phyloP scores from a whole-genome alignment of 495 filamentous ascomycete genomes.

The Aspergillus bertholletiae region DNA sequence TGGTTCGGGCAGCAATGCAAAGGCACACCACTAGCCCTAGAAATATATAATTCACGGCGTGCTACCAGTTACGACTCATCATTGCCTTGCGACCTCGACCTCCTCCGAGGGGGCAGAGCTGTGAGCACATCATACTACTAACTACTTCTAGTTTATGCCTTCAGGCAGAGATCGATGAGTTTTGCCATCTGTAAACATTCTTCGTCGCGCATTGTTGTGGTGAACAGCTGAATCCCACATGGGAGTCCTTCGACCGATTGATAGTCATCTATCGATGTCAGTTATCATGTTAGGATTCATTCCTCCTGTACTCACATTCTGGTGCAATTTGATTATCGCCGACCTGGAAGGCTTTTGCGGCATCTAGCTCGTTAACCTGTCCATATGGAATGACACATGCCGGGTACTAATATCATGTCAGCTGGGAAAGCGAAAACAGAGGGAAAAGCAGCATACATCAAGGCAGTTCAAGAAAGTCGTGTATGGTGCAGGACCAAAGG shows the following conservation, averaged over 20 bases:
- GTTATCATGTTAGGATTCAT: neutral
- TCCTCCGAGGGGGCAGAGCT: no score
- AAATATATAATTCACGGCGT: no score
- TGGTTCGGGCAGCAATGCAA: no score
- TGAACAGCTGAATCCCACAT: constrained; percentile 20
- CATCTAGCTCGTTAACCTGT: constrained; percentile 12
- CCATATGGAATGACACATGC: constrained; percentile 29
- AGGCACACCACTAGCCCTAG: no score
- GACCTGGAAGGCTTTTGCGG: constrained; percentile 9
- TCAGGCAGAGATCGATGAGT: constrained; percentile 18
- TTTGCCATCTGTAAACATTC: constrained; percentile 24
- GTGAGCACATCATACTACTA: no score
- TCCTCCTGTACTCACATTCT: constrained; percentile 9
- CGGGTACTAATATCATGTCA: constrained; percentile 22
- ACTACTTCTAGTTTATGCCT: no score
- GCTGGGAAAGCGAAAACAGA: no score
- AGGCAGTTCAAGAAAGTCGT: constrained; percentile 40
- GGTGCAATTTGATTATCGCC: constrained; percentile 13
- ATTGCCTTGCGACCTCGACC: no score
- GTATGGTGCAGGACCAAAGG: constrained; percentile 38
- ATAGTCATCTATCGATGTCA: constrained; percentile 13
- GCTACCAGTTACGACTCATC: no score
- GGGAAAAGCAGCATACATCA: constrained; percentile 33
- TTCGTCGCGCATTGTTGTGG: constrained; percentile 23
- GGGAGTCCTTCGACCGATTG: constrained; percentile 18